phyloP scores from a whole-genome alignment of 2,329 filamentous ascomycete species.

The Grosmannia serpens region DNA sequence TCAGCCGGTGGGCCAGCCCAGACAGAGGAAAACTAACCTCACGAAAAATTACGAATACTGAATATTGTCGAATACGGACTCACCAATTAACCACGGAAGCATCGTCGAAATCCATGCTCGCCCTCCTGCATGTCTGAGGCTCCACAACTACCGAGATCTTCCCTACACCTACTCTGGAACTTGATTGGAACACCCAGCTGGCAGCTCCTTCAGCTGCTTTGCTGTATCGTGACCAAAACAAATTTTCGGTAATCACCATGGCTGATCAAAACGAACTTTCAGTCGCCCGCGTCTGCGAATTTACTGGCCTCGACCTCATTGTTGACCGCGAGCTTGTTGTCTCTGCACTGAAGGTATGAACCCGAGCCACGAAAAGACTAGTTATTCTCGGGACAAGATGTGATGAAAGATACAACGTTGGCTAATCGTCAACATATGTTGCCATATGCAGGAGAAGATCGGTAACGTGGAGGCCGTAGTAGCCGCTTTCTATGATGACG shows the following conservation, averaged over 20 bases:
- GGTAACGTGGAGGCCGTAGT: constrained; percentile 36
- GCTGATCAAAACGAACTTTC: constrained; percentile 22
- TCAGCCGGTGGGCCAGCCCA: background rate
- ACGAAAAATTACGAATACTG: background rate
- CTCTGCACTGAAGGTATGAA: constrained; percentile 25
- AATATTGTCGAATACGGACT: background rate
- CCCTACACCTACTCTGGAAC: background rate
- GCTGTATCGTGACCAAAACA: background rate
- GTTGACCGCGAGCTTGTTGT: constrained; percentile 28
- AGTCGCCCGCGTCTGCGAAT: constrained; percentile 29
- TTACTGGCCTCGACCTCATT: constrained; percentile 23
- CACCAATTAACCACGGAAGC: too few relatives aligned
- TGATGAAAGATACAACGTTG: too few relatives aligned
- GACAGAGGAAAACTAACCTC: background rate
- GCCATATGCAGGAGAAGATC: constrained; percentile 26
- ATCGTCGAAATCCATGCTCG: background rate
- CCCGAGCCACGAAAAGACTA: too few relatives aligned
- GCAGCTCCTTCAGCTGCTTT: background rate
- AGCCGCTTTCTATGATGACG: constrained; percentile 40
- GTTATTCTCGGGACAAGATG: background rate
- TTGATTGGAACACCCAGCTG: background rate
- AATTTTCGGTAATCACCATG: constrained; percentile 9
- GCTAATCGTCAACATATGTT: background rate
- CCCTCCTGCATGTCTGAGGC: background rate
- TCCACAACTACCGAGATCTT: too few relatives aligned